A percentile compares a stretch with the other conserved stretches of the same genome.
Evolutionary conservation across 306 rosid genomes (phyloP).

Genomic region (Geum urbanum): DNA sequence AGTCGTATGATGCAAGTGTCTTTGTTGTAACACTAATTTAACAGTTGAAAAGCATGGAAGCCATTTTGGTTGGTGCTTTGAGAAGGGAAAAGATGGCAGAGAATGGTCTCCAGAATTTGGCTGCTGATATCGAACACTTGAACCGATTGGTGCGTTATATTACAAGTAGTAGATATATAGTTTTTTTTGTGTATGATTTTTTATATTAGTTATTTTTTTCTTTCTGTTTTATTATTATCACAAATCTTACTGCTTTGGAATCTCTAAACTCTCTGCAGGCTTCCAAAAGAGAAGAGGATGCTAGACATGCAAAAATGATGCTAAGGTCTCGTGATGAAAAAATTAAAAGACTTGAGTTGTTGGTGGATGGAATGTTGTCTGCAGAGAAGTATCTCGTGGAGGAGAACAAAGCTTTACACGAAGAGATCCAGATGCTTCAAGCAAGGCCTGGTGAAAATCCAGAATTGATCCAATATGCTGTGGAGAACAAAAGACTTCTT

Average conservation of each 20-base stretch:
- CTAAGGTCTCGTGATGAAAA: slow-evolving; percentile 64
- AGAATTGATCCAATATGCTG: slow-evolving; percentile 45
- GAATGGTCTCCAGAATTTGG: slow-evolving; percentile 48
- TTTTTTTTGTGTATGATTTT: slow-evolving; percentile 16
- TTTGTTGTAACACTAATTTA: slow-evolving; percentile 28
- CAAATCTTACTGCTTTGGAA: slow-evolving; percentile 18
- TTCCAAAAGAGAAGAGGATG: slow-evolving; percentile 62
- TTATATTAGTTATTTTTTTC: slow-evolving; percentile 5
- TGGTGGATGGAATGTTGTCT: slow-evolving; percentile 57
- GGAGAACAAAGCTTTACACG: slow-evolving; percentile 63
- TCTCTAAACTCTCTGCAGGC: slow-evolving; percentile 66
- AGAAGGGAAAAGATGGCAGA: slow-evolving; percentile 80
- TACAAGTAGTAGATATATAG: not conserved
- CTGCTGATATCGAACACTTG: slow-evolving; percentile 50
- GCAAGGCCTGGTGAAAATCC: slow-evolving; percentile 46
- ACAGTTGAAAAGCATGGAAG: slow-evolving; percentile 62
- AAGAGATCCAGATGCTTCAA: slow-evolving; percentile 61
- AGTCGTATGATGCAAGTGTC: slow-evolving; percentile 18
- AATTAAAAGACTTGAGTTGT: slow-evolving; percentile 64
- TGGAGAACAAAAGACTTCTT: slow-evolving; percentile 61
- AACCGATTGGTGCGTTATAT: slow-evolving; percentile 52
- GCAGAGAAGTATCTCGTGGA: slow-evolving; percentile 64
- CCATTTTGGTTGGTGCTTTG: slow-evolving; percentile 59
- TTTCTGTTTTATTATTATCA: slow-evolving; percentile 9
- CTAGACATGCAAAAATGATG: slow-evolving; percentile 42